A percentile compares a stretch with the other conserved stretches of the same genome.
Evolutionary conservation across 2,329 filamentous ascomycete genomes (phyloP).

Genomic region (Didymella lethalis): DNA sequence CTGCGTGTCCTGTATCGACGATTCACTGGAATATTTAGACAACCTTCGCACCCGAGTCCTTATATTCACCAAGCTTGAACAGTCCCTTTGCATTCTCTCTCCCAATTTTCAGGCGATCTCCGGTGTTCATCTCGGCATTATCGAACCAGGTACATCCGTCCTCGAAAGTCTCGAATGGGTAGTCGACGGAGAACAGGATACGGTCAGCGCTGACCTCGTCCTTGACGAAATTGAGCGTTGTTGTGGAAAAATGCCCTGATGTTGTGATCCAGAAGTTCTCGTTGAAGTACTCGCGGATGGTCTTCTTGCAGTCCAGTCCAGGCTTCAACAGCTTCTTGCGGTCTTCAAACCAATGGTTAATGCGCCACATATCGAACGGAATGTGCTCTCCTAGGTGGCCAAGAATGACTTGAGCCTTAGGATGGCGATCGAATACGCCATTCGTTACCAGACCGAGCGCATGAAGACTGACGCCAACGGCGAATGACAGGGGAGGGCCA

Average conservation of each 20-base stretch:
- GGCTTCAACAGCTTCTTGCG: slow-evolving; percentile 48
- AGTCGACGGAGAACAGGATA: slow-evolving; percentile 63
- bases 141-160: slow-evolving; percentile 57
- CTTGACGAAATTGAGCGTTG: slow-evolving; percentile 60
- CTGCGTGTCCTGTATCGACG: not conserved
- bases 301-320: slow-evolving; percentile 56
- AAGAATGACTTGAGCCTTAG: slow-evolving; percentile 57
- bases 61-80: slow-evolving; percentile 42
- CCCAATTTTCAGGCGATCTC: slow-evolving; percentile 54
- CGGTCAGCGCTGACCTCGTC: slow-evolving; percentile 60
- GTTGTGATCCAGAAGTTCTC: slow-evolving; percentile 67
- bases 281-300: slow-evolving; percentile 61
- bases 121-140: slow-evolving; percentile 49
- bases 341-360: slow-evolving; percentile 60
- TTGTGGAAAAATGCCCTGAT: slow-evolving; percentile 63
- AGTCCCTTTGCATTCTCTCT: slow-evolving; percentile 57
- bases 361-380: slow-evolving; percentile 59
- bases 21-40: slow-evolving; percentile 11
- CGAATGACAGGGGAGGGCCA: slow-evolving; percentile 50
- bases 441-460: slow-evolving; percentile 61
- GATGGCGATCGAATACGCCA: slow-evolving; percentile 59
- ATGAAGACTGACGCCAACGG: slow-evolving; percentile 65
- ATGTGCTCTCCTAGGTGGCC: slow-evolving; percentile 60
- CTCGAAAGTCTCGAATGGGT: slow-evolving; percentile 56
- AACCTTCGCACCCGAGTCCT: slow-evolving; percentile 33